Conservation (phyloP, 2,329 filamentous ascomycete genomes). For the Truncatella angustata region DNA sequence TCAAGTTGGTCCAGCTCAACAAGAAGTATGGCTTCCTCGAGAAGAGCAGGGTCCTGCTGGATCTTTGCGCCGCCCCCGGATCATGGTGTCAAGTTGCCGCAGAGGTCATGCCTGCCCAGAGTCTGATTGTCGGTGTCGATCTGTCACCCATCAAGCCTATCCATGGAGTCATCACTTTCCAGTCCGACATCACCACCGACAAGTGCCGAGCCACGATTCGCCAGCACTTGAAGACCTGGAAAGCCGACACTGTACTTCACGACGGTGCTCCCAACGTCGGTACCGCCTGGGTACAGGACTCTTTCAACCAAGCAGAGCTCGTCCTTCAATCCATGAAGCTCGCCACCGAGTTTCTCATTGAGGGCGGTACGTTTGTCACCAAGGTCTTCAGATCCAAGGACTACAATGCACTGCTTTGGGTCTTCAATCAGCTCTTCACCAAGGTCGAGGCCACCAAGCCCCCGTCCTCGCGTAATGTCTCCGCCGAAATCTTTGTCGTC, state of each 20-base stretch:
- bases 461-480: slow-evolving; percentile 91
- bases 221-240: slow-evolving; percentile 90
- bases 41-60: slow-evolving; percentile 91
- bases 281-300: slow-evolving; percentile 97
- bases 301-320: slow-evolving; percentile 94
- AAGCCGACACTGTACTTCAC: slow-evolving; percentile 92
- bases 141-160: slow-evolving; percentile 94
- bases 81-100: slow-evolving; percentile 97
- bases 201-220: slow-evolving; percentile 90
- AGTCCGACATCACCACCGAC: slow-evolving; percentile 96
- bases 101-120: slow-evolving; percentile 88
- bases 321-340: slow-evolving; percentile 88
- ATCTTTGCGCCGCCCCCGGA: slow-evolving; percentile 97
- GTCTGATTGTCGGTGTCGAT: slow-evolving; percentile 92
- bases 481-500: slow-evolving; percentile 97
- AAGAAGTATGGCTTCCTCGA: slow-evolving; percentile 99
- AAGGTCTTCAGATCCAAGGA: slow-evolving; percentile 98
- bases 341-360: slow-evolving; percentile 86
- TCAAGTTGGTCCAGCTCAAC: slow-evolving; percentile 97
- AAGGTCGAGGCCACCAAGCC: slow-evolving; percentile 98
- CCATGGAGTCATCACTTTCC: slow-evolving; percentile 89
- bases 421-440: slow-evolving; percentile 92
- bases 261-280: slow-evolving; percentile 98
- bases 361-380: slow-evolving; percentile 91
- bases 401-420: slow-evolving; percentile 94